phyloP scores from a whole-genome alignment of 495 filamentous ascomycete genomes.

The Schizothecium vesticola region DNA sequence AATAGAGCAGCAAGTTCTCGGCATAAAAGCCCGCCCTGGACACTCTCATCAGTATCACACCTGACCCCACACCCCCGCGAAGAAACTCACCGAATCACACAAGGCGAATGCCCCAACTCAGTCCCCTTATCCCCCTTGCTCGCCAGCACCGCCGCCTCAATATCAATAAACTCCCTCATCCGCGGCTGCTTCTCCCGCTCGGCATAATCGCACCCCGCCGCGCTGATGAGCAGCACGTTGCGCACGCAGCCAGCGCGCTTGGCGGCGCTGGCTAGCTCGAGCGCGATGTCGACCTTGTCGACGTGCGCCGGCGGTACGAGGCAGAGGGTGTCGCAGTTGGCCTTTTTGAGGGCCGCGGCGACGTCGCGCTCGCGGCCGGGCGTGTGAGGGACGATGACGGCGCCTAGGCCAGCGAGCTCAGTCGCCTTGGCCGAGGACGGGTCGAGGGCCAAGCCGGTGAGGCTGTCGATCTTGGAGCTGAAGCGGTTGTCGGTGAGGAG shows the following conservation, averaged over 20 bases:
- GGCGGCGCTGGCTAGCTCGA: conserved; percentile 45
- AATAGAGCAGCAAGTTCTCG: conserved; percentile 51
- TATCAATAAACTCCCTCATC: conserved; percentile 50
- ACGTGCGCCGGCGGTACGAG: conserved; percentile 47
- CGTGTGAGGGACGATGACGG: conserved; percentile 42
- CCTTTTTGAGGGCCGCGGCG: conserved; percentile 34
- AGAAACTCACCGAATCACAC: conserved; percentile 44
- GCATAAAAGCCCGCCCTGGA: conserved; percentile 50
- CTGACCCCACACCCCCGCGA: neutral
- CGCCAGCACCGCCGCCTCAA: conserved; percentile 43
- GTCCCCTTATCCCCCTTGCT: conserved; percentile 43
- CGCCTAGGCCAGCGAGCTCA: conserved; percentile 50
- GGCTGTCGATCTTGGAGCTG: conserved; percentile 31
- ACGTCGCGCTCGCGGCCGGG: conserved; percentile 40
- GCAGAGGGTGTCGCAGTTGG: conserved; percentile 48
- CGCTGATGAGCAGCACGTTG: conserved; percentile 49
- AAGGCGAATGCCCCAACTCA: conserved; percentile 40
- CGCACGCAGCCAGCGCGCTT: conserved; percentile 42
- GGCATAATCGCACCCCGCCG: conserved; percentile 51
- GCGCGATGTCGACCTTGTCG: conserved; percentile 45
- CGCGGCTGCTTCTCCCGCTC: conserved; percentile 46
- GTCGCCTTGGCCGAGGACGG: conserved; percentile 44
- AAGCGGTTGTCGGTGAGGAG: conserved; percentile 46
- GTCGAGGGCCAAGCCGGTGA: conserved; percentile 43
- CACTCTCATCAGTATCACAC: neutral